These are phyloP conservation scores for Pyrenochaeta sp. DNA, from an alignment of 2,329 filamentous ascomycete genomes.

Conservation along the genomic window DNA sequence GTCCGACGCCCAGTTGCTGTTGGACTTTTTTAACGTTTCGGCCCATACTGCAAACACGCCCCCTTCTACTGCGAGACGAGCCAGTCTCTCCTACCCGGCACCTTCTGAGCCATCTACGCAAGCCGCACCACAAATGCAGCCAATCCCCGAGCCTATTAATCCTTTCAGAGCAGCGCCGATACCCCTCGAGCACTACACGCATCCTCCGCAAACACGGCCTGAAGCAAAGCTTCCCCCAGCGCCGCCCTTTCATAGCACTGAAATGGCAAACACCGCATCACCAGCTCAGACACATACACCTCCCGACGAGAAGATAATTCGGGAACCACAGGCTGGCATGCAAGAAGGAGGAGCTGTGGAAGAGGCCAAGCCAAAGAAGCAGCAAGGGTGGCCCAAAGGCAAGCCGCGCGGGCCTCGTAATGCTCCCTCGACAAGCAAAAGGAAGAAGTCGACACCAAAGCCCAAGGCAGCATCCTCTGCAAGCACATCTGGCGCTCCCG, in stretches of 20 bases:
- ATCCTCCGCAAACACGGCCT: constrained; percentile 18
- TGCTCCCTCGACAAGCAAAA: constrained; percentile 46
- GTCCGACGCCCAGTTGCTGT: constrained; percentile 56
- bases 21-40: constrained; percentile 51
- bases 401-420: constrained; percentile 52
- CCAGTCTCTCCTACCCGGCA: constrained; percentile 34
- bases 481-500: constrained; percentile 20
- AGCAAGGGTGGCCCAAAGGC: constrained; percentile 56
- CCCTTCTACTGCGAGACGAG: constrained; percentile 36
- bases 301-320: constrained; percentile 41
- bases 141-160: constrained; percentile 14
- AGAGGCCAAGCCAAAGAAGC: constrained; percentile 44
- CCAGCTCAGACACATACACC: constrained; percentile 51
- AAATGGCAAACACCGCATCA: constrained; percentile 16
- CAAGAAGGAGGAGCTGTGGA: constrained; percentile 22
- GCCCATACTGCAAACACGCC: constrained; percentile 37
- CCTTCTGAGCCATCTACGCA: constrained; percentile 12
- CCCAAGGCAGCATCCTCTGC: constrained; percentile 33
- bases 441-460: constrained; percentile 49
- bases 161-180: constrained; percentile 16
- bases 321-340: constrained; percentile 16
- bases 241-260: constrained; percentile 12
- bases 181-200: constrained; percentile 10
- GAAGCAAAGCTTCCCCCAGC: constrained; percentile 24
- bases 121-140: constrained; percentile 11